Percentiles rank a stretch among this genome's conserved stretches.
phyloP scores from a whole-genome alignment of 2,329 filamentous ascomycete species.

The Dendrostoma leiphaemia region DNA sequence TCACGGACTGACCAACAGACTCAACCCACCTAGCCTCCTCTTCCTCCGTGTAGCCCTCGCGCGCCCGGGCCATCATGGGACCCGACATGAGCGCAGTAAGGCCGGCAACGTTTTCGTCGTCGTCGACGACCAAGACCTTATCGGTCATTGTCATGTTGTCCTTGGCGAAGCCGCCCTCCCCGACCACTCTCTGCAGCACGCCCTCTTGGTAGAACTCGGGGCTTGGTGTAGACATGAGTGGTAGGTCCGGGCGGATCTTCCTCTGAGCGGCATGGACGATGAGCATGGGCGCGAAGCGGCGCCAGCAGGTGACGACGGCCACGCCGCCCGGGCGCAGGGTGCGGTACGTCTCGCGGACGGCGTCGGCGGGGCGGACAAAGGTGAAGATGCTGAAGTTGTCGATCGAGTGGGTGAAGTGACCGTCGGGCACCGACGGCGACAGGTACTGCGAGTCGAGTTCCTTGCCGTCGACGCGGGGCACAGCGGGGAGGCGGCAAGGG shows the following conservation, averaged over 20 bases:
- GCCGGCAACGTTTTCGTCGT: slow-evolving; percentile 26
- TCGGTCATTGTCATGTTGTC: slow-evolving; percentile 21
- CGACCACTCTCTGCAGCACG: slow-evolving; percentile 24
- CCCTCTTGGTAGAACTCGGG: slow-evolving; percentile 26
- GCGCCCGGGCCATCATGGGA: slow-evolving; percentile 28
- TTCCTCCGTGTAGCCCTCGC: slow-evolving; percentile 26
- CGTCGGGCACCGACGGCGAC: slow-evolving; percentile 21
- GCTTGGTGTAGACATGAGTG: slow-evolving; percentile 24
- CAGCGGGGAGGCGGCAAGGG: slow-evolving; percentile 25
- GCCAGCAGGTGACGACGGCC: slow-evolving; percentile 25
- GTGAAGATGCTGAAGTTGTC: slow-evolving; percentile 28
- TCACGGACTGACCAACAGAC: slow-evolving; percentile 22
- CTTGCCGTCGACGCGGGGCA: slow-evolving; percentile 24
- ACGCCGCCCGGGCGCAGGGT: slow-evolving; percentile 24
- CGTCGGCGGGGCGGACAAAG: slow-evolving; percentile 21
- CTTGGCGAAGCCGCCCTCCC: slow-evolving; percentile 25
- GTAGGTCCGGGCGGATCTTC: slow-evolving; percentile 25
- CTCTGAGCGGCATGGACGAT: slow-evolving; percentile 26
- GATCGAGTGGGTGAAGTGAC: slow-evolving; percentile 26
- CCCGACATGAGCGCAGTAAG: slow-evolving; percentile 28
- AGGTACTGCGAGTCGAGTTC: slow-evolving; percentile 26
- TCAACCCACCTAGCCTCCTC: slow-evolving; percentile 25
- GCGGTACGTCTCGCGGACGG: slow-evolving; percentile 24
- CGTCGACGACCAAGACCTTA: slow-evolving; percentile 24
- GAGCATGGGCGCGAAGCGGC: slow-evolving; percentile 24